These are phyloP conservation scores for Teunomyces atbi DNA, from an alignment of 805 yeast genomes.

Conservation along the genomic window DNA sequence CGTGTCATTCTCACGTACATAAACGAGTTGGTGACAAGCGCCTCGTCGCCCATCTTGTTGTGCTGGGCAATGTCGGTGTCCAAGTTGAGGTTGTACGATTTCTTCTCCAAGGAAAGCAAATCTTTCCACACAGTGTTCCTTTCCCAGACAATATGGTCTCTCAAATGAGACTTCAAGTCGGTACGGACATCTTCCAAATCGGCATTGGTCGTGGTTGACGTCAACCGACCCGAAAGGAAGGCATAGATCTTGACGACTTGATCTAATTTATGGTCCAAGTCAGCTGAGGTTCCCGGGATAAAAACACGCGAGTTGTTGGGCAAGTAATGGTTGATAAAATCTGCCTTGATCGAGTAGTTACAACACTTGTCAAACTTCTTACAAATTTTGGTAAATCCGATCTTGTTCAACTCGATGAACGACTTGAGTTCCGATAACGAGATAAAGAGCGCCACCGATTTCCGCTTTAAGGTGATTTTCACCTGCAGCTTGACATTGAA, in stretches of 20 bases:
- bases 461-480: conserved; percentile 63
- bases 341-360: conserved; percentile 56
- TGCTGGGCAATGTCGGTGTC: conserved; percentile 13
- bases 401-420: conserved; percentile 75
- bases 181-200: conserved; percentile 39
- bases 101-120: conserved; percentile 68
- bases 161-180: conserved; percentile 52
- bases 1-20: conserved; percentile 19
- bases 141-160: conserved; percentile 97
- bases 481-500: conserved; percentile 49
- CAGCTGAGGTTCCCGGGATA: conserved; percentile 28
- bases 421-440: conserved; percentile 79
- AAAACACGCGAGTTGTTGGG: conserved; percentile 57
- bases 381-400: conserved; percentile 86
- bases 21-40: conserved; percentile 11
- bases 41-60: conserved; percentile 28
- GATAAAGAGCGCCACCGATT: conserved; percentile 67
- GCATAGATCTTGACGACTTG: conserved; percentile 57
- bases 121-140: conserved; percentile 98
- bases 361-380: conserved; percentile 90
- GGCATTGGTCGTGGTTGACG: conserved; percentile 51
- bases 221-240: conserved; percentile 28
- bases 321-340: conserved; percentile 49
- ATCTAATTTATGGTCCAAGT: conserved; percentile 53
- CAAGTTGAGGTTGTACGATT: conserved; percentile 27